Conservation (phyloP, 2,329 filamentous ascomycete species). For the Colletotrichum sp. region DNA sequence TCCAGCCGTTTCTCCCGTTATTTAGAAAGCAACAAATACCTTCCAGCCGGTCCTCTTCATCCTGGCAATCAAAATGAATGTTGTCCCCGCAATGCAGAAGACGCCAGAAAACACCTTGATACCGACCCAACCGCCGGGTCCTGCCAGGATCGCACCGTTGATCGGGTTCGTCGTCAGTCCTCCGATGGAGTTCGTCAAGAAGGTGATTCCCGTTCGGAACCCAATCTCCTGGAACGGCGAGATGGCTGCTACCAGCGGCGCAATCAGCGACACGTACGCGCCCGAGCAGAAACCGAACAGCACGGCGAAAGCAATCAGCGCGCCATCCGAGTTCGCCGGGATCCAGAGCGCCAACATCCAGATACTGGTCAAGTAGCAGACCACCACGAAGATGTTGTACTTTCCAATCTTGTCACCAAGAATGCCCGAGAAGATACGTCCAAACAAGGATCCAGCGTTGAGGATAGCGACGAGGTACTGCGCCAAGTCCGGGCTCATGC, state of each 20-base stretch:
- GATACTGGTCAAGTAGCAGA: slow-evolving; percentile 45
- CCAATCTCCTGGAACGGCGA: slow-evolving; percentile 60
- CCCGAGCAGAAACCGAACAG: slow-evolving; percentile 48
- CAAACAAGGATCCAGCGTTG: slow-evolving; percentile 42
- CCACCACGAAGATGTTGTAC: slow-evolving; percentile 49
- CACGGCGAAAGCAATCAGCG: slow-evolving; percentile 42
- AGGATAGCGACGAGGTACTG: slow-evolving; percentile 42
- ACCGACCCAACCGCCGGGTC: slow-evolving; percentile 32
- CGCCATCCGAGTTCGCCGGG: slow-evolving; percentile 30
- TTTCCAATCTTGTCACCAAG: slow-evolving; percentile 39
- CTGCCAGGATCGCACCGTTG: slow-evolving; percentile 48
- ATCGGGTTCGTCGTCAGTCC: slow-evolving; percentile 64
- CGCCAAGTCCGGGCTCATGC: slow-evolving; percentile 30
- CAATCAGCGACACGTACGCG: slow-evolving; percentile 43
- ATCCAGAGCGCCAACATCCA: slow-evolving; percentile 49
- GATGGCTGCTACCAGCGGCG: slow-evolving; percentile 52
- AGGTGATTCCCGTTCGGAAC: slow-evolving; percentile 48
- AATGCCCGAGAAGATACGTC: slow-evolving; percentile 36
- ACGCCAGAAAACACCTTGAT: slow-evolving; percentile 42
- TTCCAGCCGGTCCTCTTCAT: slow-evolving; percentile 29
- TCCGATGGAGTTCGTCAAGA: slow-evolving; percentile 59
- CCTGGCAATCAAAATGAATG: slow-evolving; percentile 27
- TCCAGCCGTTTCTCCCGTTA: neutral
- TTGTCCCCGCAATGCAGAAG: slow-evolving; percentile 33
- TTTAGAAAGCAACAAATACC: slow-evolving; percentile 28